Evolutionary conservation across 768 basidiomycete species (phyloP).

Genomic region (Boletus bicolor): DNA sequence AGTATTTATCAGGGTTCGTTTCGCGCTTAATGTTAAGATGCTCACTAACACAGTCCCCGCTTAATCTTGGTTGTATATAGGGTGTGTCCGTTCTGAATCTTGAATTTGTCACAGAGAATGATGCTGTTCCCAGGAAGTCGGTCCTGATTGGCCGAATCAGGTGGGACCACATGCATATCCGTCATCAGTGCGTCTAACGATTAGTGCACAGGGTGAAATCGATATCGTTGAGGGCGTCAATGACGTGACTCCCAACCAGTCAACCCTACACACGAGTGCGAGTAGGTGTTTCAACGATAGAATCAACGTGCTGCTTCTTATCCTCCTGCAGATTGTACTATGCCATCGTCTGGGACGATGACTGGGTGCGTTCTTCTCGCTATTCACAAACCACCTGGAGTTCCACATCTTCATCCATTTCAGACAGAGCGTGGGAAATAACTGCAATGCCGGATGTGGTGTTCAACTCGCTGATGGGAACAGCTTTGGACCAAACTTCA

Average conservation of each 20-base stretch:
- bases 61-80: conserved; percentile 8
- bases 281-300: conserved; percentile 7
- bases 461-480: conserved; percentile 23
- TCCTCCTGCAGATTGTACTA: conserved; percentile 24
- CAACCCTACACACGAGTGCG: conserved; percentile 30
- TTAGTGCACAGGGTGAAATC: conserved; percentile 24
- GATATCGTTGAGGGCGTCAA: conserved; percentile 37
- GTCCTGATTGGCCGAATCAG: conserved; percentile 24
- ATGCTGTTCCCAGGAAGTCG: conserved; percentile 23
- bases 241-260: conserved; percentile 24
- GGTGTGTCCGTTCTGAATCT: conserved; percentile 14
- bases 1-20: conserved; percentile 24
- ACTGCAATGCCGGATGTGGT: conserved; percentile 36
- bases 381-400: neutral
- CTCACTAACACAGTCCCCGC: neutral
- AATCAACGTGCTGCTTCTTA: neutral
- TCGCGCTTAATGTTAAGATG: neutral
- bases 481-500: conserved; percentile 38
- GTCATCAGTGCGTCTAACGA: neutral
- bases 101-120: neutral
- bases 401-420: neutral
- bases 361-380: conserved; percentile 27
- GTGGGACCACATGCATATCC: neutral
- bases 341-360: conserved; percentile 28
- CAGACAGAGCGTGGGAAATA: conserved; percentile 13